These are phyloP conservation scores for Boletus rubroflammeus DNA, from an alignment of 768 basidiomycete genomes.

Conservation along the genomic window DNA sequence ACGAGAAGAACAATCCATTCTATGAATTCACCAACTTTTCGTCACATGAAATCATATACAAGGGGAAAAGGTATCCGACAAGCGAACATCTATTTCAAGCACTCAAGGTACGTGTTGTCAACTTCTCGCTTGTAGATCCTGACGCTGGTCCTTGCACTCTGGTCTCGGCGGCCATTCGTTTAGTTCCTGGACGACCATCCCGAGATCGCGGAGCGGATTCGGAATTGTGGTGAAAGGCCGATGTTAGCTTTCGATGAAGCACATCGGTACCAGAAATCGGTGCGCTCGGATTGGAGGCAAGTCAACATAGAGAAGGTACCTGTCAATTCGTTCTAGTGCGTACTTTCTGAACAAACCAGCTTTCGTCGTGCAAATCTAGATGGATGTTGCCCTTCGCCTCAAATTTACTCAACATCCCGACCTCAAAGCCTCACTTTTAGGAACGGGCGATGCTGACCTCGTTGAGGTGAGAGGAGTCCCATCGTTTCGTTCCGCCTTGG, in stretches of 20 bases:
- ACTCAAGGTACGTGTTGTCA: constrained; percentile 47
- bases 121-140: background rate
- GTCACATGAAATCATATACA: constrained; percentile 56
- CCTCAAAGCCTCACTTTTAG: constrained; percentile 55
- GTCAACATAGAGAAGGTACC: constrained; percentile 63
- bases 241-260: constrained; percentile 67
- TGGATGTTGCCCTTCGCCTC: constrained; percentile 60
- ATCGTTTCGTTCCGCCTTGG: background rate
- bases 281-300: constrained; percentile 63
- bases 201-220: constrained; percentile 64
- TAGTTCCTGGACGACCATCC: constrained; percentile 62
- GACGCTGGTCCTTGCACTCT: background rate
- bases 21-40: constrained; percentile 78
- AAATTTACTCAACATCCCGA: constrained; percentile 71
- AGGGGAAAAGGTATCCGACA: constrained; percentile 65
- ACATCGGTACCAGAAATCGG: constrained; percentile 57
- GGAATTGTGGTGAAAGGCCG: constrained; percentile 59
- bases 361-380: constrained; percentile 37
- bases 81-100: constrained; percentile 79
- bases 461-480: constrained; percentile 50
- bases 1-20: constrained; percentile 59
- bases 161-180: background rate
- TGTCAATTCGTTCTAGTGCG: background rate
- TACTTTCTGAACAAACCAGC: background rate
- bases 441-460: constrained; percentile 62